These are phyloP conservation scores for Pyracantha coccinea DNA, from an alignment of 331 rosid species.

Conservation along the genomic window DNA sequence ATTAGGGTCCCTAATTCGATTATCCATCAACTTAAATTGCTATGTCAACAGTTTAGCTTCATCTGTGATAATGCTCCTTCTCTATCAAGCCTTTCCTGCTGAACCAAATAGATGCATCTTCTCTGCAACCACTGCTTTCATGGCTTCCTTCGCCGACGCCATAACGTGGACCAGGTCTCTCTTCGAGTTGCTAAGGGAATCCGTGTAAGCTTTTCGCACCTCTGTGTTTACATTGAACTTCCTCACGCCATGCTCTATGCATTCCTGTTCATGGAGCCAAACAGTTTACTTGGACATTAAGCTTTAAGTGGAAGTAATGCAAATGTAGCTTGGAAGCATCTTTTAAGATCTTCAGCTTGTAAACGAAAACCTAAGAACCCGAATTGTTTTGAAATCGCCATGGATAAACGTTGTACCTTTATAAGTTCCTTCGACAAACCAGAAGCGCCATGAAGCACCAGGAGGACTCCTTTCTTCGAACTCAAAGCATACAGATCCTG, in stretches of 20 bases:
- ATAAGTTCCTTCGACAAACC: conserved; percentile 67
- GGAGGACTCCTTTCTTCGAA: conserved; percentile 53
- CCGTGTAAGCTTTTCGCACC: conserved; percentile 89
- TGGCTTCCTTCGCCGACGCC: conserved; percentile 83
- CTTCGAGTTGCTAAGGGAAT: conserved; percentile 53
- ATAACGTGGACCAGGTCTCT: conserved; percentile 79
- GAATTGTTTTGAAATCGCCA: background rate
- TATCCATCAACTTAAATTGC: background rate
- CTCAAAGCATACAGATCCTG: conserved; percentile 64
- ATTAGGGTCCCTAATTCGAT: background rate
- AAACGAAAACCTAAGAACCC: background rate
- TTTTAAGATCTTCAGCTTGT: background rate
- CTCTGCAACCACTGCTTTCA: conserved; percentile 80
- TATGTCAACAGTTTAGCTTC: background rate
- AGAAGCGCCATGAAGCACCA: conserved; percentile 95
- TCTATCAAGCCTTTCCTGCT: conserved; percentile 52
- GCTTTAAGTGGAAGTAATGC: background rate
- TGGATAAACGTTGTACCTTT: conserved; percentile 38
- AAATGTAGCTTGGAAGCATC: background rate
- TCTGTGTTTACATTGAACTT: conserved; percentile 97
- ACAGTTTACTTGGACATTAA: background rate
- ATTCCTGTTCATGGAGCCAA: conserved; percentile 39
- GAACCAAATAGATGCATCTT: conserved; percentile 94
- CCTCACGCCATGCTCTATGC: conserved; percentile 71
- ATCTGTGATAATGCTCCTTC: background rate